These are phyloP conservation scores for Corymbia maculata DNA, from an alignment of 345 rosid genomes.

Conservation along the genomic window DNA sequence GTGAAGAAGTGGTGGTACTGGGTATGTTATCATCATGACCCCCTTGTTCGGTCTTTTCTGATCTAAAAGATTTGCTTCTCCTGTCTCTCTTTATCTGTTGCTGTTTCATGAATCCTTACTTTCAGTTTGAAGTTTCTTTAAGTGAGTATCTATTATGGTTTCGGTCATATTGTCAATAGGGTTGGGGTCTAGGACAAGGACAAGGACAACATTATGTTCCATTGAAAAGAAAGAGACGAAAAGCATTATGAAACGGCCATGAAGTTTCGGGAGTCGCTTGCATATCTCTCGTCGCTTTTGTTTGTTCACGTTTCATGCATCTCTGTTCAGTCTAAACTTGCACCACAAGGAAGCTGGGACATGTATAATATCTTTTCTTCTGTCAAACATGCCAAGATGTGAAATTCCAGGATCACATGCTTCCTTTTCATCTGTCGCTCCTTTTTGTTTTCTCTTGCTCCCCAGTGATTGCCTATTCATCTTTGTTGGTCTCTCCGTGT, in stretches of 20 bases:
- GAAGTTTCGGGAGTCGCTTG: neutral
- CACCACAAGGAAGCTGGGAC: neutral
- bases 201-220: neutral
- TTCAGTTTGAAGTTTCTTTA: neutral
- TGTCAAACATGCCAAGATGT: neutral
- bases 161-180: neutral
- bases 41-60: neutral
- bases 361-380: neutral
- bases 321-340: neutral
- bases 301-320: neutral
- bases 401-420: neutral
- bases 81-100: neutral
- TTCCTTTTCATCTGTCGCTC: neutral
- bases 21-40: neutral
- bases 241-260: neutral
- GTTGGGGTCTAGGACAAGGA: neutral
- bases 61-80: neutral
- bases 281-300: neutral
- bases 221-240: neutral
- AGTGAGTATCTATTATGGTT: neutral
- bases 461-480: neutral
- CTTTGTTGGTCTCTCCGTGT: neutral
- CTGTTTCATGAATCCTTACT: neutral
- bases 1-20: constrained; percentile 3
- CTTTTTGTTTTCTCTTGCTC: neutral